Evolutionary conservation across 306 rosid genomes (phyloP).

Genomic region (Styphnolobium japonicum): DNA sequence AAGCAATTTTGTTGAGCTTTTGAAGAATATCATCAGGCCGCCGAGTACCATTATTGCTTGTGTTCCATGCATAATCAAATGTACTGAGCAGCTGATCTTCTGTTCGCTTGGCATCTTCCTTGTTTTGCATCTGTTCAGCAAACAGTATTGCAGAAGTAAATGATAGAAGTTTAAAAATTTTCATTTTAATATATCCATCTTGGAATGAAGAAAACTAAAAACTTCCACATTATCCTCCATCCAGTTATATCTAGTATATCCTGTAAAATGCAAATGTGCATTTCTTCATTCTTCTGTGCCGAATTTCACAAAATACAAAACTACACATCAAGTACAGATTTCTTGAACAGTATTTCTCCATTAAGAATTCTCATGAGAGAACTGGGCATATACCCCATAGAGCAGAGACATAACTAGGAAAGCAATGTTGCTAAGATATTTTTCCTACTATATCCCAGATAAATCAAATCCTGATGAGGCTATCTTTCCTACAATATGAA

Average conservation of each 20-base stretch:
- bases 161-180: neutral
- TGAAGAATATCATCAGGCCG: conserved; percentile 60
- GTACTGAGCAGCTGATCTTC: conserved; percentile 63
- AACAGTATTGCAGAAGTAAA: conserved; percentile 2
- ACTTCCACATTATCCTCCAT: neutral
- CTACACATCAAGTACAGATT: neutral
- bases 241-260: neutral
- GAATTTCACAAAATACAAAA: neutral
- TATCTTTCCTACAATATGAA: too few species aligned
- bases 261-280: neutral
- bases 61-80: conserved; percentile 93
- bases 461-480: too few species aligned
- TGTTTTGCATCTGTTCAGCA: conserved; percentile 66
- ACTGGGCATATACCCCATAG: neutral
- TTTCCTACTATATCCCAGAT: too few species aligned
- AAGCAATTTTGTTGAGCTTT: conserved; percentile 51
- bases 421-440: too few species aligned
- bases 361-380: neutral
- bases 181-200: neutral
- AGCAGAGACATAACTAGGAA: neutral
- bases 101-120: conserved; percentile 56
- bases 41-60: conserved; percentile 49
- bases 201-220: neutral
- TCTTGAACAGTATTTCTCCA: neutral
- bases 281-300: neutral